A percentile compares a stretch with the other conserved stretches of the same genome.
Evolutionary conservation across 164 flowering plant genomes (phyloP).

Genomic region (Vitis riparia): DNA sequence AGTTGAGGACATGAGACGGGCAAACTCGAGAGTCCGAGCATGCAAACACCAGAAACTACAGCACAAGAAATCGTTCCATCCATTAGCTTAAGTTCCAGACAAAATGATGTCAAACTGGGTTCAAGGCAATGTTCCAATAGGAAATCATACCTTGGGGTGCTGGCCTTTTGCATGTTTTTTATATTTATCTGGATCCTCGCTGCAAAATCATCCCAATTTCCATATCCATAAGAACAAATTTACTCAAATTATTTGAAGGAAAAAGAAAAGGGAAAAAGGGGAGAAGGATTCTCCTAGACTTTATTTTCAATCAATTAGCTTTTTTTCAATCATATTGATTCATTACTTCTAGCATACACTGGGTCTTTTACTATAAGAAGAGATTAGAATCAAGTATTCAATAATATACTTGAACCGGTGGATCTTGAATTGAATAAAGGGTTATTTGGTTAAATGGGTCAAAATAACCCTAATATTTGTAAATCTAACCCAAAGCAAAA

Average conservation of each 20-base stretch:
- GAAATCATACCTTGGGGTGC: conserved; percentile 18
- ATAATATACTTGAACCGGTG: neutral
- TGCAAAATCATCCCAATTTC: conserved; percentile 1
- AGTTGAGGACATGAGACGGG: conserved; percentile 48
- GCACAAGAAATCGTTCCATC: neutral
- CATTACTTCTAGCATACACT: too few species aligned
- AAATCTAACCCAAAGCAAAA: too few species aligned
- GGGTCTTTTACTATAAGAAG: too few species aligned
- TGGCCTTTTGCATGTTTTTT: conserved; percentile 13
- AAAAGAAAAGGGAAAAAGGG: too few species aligned
- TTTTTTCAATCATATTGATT: too few species aligned
- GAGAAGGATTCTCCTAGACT: too few species aligned
- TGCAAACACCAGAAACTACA: conserved; percentile 56
- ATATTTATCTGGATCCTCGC: conserved; percentile 11
- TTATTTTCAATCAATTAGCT: too few species aligned
- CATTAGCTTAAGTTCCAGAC: too few species aligned
- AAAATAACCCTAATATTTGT: too few species aligned
- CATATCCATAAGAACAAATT: too few species aligned
- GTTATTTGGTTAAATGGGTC: too few species aligned
- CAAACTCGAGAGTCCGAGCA: conserved; percentile 60
- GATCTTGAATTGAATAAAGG: conserved; percentile 7
- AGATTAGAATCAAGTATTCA: neutral
- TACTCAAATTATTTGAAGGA: too few species aligned
- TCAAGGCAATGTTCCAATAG: neutral
- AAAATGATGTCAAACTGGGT: neutral